Percentiles rank a stretch among this genome's conserved stretches.
These are phyloP conservation scores for Penicillium nucicola DNA, from an alignment of 495 filamentous ascomycete species.

Conservation along the genomic window DNA sequence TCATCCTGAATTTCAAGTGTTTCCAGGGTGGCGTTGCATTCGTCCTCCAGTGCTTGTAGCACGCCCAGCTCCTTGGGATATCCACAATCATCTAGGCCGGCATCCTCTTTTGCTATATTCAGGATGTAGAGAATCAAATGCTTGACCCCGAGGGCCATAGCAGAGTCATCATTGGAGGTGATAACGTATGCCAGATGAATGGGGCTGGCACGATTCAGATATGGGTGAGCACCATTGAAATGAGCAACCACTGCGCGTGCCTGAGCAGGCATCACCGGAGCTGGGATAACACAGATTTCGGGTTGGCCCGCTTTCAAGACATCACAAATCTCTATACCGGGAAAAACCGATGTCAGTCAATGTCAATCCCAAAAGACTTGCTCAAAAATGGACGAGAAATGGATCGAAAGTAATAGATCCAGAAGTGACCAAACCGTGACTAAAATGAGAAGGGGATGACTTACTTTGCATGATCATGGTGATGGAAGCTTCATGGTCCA, in stretches of 20 bases:
- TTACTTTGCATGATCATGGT: constrained; percentile 7
- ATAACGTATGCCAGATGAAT: constrained; percentile 14
- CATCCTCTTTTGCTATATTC: constrained; percentile 28
- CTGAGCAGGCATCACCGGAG: not conserved
- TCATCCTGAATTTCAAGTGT: too few species aligned
- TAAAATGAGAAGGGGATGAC: not conserved
- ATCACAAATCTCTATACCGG: constrained; percentile 21
- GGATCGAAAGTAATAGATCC: too few species aligned
- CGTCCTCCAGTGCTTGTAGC: not conserved
- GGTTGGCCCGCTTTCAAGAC: constrained; percentile 20
- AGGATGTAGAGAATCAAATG: constrained; percentile 27
- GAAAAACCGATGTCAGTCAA: not conserved
- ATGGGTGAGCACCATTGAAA: constrained; percentile 26
- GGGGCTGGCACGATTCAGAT: constrained; percentile 31
- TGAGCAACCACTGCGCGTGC: constrained; percentile 8
- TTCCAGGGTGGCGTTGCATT: not conserved
- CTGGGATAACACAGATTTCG: constrained; percentile 1
- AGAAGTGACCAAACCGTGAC: too few species aligned
- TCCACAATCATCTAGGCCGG: not conserved
- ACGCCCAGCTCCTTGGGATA: not conserved
- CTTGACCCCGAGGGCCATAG: constrained; percentile 21
- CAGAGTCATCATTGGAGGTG: not conserved
- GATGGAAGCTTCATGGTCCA: constrained; percentile 1
- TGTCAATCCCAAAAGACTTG: too few species aligned
- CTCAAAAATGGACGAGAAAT: too few species aligned